Percentiles rank a stretch among this genome's conserved stretches.
These are phyloP conservation scores for Blastocystis sp. DNA, from an alignment of 352 stramenopile genomes.

Conservation along the genomic window DNA sequence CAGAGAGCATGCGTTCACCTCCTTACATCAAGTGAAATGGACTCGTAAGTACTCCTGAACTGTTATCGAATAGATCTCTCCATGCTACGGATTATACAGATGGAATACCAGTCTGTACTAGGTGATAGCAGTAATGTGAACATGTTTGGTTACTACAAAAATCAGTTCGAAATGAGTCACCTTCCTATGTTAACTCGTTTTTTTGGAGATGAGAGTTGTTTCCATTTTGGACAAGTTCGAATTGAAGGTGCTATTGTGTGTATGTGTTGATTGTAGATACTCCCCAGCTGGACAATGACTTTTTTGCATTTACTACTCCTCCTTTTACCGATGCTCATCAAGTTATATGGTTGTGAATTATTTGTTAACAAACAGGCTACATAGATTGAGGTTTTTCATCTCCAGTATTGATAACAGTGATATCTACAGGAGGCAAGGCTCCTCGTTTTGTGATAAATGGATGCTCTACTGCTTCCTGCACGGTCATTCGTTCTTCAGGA, in stretches of 20 bases:
- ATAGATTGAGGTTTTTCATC: not conserved
- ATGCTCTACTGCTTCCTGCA: slow-evolving; percentile 75
- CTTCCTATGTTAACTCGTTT: not conserved
- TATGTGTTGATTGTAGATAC: not conserved
- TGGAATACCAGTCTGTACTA: not conserved
- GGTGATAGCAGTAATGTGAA: not conserved
- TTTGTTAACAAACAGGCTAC: not conserved
- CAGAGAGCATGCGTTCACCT: not conserved
- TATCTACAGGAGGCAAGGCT: slow-evolving; percentile 18
- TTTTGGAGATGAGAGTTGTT: not conserved
- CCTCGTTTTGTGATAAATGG: slow-evolving; percentile 71
- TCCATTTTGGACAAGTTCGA: not conserved
- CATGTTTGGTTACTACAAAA: not conserved
- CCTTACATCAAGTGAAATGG: not conserved
- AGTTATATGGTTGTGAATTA: not conserved
- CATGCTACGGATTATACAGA: not conserved
- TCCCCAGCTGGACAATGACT: not conserved
- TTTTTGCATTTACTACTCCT: not conserved
- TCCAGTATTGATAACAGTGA: slow-evolving; percentile 19
- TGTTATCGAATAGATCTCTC: not conserved
- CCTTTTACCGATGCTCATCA: not conserved
- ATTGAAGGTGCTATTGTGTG: not conserved
- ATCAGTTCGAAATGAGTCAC: not conserved
- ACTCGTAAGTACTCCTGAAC: not conserved
- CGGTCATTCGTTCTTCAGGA: slow-evolving; percentile 74